Base-by-base conservation (phyloP, 495 filamentous ascomycete species). In the Jackrogersella multiformis region DNA sequence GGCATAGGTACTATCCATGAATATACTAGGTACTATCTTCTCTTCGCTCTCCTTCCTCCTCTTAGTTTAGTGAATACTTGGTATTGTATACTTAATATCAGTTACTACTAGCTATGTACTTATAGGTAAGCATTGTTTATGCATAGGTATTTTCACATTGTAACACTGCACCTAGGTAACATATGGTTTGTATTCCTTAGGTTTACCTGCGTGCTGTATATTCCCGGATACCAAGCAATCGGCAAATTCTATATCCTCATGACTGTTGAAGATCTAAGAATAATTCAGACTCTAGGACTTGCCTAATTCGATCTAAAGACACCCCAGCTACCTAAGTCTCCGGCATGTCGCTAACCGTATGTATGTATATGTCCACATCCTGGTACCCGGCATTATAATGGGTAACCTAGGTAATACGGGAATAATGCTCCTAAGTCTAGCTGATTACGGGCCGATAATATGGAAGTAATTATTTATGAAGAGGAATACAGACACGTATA, bases 281-380 rank as follows among this genome's bases (percentile, higher is more conserved):
- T 20, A 45, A 32, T 10, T 9, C 35, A 13, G 21, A 46, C 66
- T 64, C 32, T 56, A 64, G 60, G 8, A 69, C 39, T 69, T 69
- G 46, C 66, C 66, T 64, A 64, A 60, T 64, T 18, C 0, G 66
- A 48, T 38, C 48, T 64, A 60, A 68, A 45, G 32, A 24, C 32
- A 18, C 13, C 16, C 2, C 18, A 2, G 36, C 49, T 28, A n/a
- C n/a, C 66, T 18, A 69, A 69, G 8, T 21, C 8, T 32, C 16
- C 24, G 8, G 9, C 0, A 42, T 28, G 15, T 16, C 28, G 45
- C 32, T 32, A n/a, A n/a, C n/a, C n/a, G n/a, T n/a, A n/a, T 30
- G 21, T 15, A 4, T 38, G 8, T n/a, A 68, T 54, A 54, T 58
- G 65, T 46, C 3, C 65, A 49, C 23, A 15, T n/a, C 21, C 32